A percentile compares a stretch with the other conserved stretches of the same genome.
These are phyloP conservation scores for Stygiomarasmius scandens DNA, from an alignment of 1,284 basidiomycete genomes.

Conservation along the genomic window DNA sequence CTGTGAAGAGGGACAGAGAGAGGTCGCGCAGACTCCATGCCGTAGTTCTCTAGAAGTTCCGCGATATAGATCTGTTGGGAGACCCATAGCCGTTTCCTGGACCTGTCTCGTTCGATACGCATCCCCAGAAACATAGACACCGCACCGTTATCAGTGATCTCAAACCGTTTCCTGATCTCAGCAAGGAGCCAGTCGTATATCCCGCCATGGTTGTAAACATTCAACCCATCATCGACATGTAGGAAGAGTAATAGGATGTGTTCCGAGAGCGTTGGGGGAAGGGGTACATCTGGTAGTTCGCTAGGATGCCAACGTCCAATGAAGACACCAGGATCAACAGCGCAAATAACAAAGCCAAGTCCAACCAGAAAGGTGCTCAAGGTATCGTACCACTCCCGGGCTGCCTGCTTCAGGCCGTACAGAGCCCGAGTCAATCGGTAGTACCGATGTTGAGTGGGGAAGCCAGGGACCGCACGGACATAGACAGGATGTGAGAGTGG, in stretches of 20 bases:
- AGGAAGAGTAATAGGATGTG: background rate
- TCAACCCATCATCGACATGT: background rate
- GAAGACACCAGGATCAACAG: slow-evolving; percentile 19
- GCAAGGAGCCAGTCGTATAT: background rate
- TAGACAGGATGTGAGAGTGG: slow-evolving; percentile 30
- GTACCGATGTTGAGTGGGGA: slow-evolving; percentile 12
- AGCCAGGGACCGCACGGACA: slow-evolving; percentile 30
- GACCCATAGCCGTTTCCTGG: background rate
- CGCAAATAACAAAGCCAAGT: slow-evolving; percentile 19
- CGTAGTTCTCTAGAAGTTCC: slow-evolving; percentile 8
- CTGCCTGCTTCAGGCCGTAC: slow-evolving; percentile 36
- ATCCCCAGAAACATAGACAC: background rate
- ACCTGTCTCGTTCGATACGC: background rate
- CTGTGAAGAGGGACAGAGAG: background rate
- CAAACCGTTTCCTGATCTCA: background rate
- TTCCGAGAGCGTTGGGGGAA: background rate
- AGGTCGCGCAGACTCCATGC: slow-evolving; percentile 18
- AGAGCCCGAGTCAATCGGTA: slow-evolving; percentile 15
- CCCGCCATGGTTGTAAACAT: background rate
- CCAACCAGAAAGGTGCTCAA: slow-evolving; percentile 18
- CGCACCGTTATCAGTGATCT: background rate
- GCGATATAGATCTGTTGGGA: slow-evolving; percentile 5
- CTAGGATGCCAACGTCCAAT: slow-evolving; percentile 7
- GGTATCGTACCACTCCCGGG: slow-evolving; percentile 26
- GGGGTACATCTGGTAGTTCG: slow-evolving; percentile 11